Conservation (phyloP, 2,329 filamentous ascomycete genomes). For the Helicocarpus griseus region DNA sequence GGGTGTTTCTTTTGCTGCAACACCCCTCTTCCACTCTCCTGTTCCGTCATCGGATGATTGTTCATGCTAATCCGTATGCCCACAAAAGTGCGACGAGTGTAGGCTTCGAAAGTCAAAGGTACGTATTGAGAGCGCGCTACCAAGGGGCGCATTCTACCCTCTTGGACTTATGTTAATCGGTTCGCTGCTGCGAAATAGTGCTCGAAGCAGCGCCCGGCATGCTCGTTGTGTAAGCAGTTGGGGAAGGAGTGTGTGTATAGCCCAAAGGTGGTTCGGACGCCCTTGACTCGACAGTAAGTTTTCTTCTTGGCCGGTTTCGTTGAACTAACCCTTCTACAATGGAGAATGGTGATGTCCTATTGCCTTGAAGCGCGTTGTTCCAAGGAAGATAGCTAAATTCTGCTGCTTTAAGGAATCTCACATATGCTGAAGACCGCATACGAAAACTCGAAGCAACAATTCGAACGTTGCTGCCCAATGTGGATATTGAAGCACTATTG, state of each 20-base stretch:
- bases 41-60: neutral
- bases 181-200: neutral
- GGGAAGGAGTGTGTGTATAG: constrained; percentile 34
- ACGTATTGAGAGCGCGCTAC: no score
- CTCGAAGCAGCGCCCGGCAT: constrained; percentile 18
- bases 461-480: constrained; percentile 22
- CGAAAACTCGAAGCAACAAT: neutral
- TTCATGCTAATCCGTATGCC: neutral
- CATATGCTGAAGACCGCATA: constrained; percentile 12
- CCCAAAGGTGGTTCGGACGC: constrained; percentile 29
- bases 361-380: no score
- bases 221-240: constrained; percentile 30
- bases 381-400: no score
- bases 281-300: constrained; percentile 33
- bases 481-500: constrained; percentile 25
- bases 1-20: neutral
- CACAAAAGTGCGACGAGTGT: constrained; percentile 1
- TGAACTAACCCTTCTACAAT: no score
- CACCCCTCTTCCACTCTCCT: neutral
- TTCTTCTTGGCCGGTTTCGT: neutral
- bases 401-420: constrained; percentile 8
- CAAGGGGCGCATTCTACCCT: no score
- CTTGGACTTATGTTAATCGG: no score
- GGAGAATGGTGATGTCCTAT: no score
- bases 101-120: constrained; percentile 5